Conservation (phyloP, 1,284 basidiomycete species). For the Trametes polyzona region DNA sequence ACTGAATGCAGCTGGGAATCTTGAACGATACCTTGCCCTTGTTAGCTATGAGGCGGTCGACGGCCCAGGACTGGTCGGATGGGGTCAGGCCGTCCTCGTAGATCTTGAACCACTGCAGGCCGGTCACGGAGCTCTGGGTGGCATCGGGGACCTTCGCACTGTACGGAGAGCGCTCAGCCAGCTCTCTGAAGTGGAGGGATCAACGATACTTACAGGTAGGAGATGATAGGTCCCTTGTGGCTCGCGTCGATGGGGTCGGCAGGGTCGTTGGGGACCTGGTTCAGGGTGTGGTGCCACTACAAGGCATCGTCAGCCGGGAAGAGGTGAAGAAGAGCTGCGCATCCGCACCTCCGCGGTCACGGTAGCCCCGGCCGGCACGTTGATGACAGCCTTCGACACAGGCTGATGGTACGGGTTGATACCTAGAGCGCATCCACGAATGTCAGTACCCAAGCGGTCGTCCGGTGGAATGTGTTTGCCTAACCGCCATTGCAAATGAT, state of each 20-base stretch:
- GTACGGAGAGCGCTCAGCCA: not conserved
- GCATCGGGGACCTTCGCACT: slow-evolving; percentile 52
- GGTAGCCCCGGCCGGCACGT: slow-evolving; percentile 52
- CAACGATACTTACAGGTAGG: slow-evolving; percentile 60
- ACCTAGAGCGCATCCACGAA: slow-evolving; percentile 21
- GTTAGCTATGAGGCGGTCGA: slow-evolving; percentile 52
- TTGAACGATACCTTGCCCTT: slow-evolving; percentile 58
- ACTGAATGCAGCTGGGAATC: slow-evolving; percentile 51
- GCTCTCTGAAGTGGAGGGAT: not conserved
- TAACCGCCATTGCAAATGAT: slow-evolving; percentile 58
- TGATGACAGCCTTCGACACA: slow-evolving; percentile 53
- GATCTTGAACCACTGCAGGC: slow-evolving; percentile 57
- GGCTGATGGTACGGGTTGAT: slow-evolving; percentile 62
- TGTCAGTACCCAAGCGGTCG: not conserved
- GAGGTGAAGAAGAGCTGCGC: not conserved
- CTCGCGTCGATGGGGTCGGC: slow-evolving; percentile 56
- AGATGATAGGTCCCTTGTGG: slow-evolving; percentile 57
- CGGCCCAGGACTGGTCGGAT: slow-evolving; percentile 45
- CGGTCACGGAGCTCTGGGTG: slow-evolving; percentile 49
- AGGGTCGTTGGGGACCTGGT: slow-evolving; percentile 39
- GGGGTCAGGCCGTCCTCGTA: slow-evolving; percentile 44
- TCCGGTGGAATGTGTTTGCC: not conserved
- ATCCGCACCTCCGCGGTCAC: slow-evolving; percentile 47
- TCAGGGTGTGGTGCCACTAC: slow-evolving; percentile 23
- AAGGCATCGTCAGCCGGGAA: not conserved